A percentile compares a stretch with the other conserved stretches of the same genome.
Evolutionary conservation across 176 grass and related monocot genomes (phyloP).

Genomic region (Hordeum marinum): DNA sequence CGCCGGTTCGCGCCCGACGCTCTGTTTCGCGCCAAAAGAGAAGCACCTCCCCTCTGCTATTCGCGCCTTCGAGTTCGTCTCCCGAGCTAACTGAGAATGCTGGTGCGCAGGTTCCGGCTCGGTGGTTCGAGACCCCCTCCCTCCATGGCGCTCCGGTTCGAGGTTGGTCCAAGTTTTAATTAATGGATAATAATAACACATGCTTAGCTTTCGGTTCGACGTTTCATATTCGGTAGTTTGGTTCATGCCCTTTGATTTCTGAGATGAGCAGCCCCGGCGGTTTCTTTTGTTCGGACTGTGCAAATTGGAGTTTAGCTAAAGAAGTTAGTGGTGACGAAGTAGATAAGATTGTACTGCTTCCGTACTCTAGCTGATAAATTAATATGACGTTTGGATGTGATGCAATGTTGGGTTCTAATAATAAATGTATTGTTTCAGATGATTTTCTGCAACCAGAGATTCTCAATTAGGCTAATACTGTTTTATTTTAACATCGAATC

Average conservation of each 20-base stretch:
- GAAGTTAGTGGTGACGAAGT: constrained; percentile 11
- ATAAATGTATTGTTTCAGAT: not conserved
- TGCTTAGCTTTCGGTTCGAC: not conserved
- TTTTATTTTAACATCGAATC: not conserved
- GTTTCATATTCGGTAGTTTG: not conserved
- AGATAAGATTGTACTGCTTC: constrained; percentile 1
- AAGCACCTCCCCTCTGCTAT: not conserved
- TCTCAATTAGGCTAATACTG: not conserved
- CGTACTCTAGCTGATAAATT: not conserved
- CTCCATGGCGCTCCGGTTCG: constrained; percentile 68
- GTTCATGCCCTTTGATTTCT: not conserved
- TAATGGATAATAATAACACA: not conserved
- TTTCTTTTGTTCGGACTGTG: not conserved
- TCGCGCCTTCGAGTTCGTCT: not conserved
- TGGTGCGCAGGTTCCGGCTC: not conserved
- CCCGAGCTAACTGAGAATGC: not conserved
- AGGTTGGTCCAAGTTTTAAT: constrained; percentile 33
- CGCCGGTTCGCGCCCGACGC: not conserved
- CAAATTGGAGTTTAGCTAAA: not conserved
- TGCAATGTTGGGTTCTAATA: not conserved
- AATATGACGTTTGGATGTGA: not conserved
- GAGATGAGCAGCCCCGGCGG: not conserved
- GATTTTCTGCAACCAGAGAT: constrained; percentile 3
- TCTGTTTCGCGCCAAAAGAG: constrained; percentile 24
- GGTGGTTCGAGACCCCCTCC: not conserved